Evolutionary conservation across 1,284 basidiomycete species (phyloP), one percentile per base, ranked within the genome.

Genomic region (Crepidotus sp.): DNA sequence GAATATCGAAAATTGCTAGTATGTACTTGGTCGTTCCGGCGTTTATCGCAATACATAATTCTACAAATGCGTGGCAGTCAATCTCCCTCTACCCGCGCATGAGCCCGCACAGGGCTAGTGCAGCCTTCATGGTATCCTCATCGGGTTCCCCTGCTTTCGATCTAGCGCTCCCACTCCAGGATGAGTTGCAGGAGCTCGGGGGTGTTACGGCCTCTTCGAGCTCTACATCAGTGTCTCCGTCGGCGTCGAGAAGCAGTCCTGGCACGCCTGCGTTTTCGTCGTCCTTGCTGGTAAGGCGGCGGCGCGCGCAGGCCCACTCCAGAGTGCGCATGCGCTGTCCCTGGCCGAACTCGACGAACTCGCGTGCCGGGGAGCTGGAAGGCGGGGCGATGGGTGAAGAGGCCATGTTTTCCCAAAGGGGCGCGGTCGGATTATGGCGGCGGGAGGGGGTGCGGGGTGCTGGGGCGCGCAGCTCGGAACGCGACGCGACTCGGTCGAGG

Each of bases 351-450:
- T 76, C 75, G 51, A 80, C 61, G 35, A 72, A 67, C 26, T 71
- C 72, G 32, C 65, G 58, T 8, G 67, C 61, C 2, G 67, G 66
- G 7, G 76, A 70, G 52, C 72, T 74, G 39, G 65, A 65, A 3
- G 70, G 67, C 3, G 75, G 68, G 1, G 62, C 65, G 15, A 75
- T 60, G 0, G 81, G 81, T 0, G 80, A 83, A 0, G 80, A 81
- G 35, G 77, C 80, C 80, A 84, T 83, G 56, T 70, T 74, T 52
- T 80, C 79, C 77, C 78, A 84, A 1, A 74, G 61, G 0, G 63
- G 65, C 27, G 58, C 62, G 41, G 57, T 57, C 10, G 64, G 64
- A 47, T 64, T 53, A 40, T 61, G 64, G 45, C 58, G 56, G 17
- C 65, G 67, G 22, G 65, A 66, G 3, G 70, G 69, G 0, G 70